These are phyloP conservation scores for Trichosporon faecale DNA, from an alignment of 1,284 basidiomycete species.

Conservation along the genomic window DNA sequence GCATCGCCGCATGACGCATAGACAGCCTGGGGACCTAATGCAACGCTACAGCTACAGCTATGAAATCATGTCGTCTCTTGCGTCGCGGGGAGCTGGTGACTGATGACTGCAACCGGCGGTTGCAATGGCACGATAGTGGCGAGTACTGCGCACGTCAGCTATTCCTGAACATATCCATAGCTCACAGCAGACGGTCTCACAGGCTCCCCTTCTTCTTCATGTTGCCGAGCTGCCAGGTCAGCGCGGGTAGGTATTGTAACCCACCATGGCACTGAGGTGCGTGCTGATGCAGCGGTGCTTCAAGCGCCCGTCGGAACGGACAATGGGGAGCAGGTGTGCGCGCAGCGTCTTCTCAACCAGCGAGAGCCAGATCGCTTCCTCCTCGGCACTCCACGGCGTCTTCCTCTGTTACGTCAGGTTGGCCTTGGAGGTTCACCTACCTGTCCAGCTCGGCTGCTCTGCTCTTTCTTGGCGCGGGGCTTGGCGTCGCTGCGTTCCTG, in stretches of 20 bases:
- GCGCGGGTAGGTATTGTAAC: neutral
- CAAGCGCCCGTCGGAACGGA: constrained; percentile 34
- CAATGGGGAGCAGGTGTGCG: constrained; percentile 16
- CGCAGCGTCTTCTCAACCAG: constrained; percentile 17
- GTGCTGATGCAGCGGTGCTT: constrained; percentile 26
- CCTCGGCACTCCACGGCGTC: constrained; percentile 27
- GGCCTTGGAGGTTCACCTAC: neutral
- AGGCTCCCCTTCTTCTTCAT: constrained; percentile 2
- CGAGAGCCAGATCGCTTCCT: constrained; percentile 30
- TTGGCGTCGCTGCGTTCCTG: neutral
- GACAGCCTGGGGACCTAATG: neutral
- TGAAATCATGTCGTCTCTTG: neutral
- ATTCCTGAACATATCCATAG: neutral
- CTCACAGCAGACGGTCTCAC: neutral
- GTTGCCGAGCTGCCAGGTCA: constrained; percentile 16
- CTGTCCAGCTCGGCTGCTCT: neutral
- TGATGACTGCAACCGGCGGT: neutral
- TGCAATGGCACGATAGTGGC: too few relatives aligned
- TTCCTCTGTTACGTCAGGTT: neutral
- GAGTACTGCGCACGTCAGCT: too few relatives aligned
- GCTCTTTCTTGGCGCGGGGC: neutral
- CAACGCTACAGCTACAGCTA: constrained; percentile 5
- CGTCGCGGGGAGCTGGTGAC: neutral
- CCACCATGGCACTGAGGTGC: constrained; percentile 32
- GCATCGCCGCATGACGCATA: neutral